Percentiles rank a stretch among this genome's conserved stretches.
Conservation (phyloP, 192 early-diverging fungal species). For the Cetraspora pellucida region DNA sequence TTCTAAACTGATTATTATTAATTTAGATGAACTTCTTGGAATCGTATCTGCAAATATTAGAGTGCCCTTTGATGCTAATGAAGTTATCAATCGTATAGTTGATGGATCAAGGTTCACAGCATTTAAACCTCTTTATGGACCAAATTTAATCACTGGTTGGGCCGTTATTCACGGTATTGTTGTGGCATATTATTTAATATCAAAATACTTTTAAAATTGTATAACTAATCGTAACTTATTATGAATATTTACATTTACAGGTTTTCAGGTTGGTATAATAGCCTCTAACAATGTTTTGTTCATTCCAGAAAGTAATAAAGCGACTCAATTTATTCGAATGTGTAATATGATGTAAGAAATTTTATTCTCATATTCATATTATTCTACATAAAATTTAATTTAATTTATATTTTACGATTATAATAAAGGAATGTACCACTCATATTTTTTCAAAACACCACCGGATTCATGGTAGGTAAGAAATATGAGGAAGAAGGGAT, state of each 20-base stretch:
- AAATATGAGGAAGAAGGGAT: constrained; percentile 69
- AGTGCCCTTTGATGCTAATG: constrained; percentile 64
- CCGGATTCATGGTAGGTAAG: constrained; percentile 74
- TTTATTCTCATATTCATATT: no score
- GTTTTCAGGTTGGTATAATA: constrained; percentile 65
- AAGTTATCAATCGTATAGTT: constrained; percentile 67
- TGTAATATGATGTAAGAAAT: constrained; percentile 57
- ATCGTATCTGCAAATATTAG: constrained; percentile 68
- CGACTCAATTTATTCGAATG: constrained; percentile 68
- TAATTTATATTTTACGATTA: no score
- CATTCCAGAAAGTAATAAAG: constrained; percentile 67
- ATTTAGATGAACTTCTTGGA: constrained; percentile 59
- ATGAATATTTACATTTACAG: constrained; percentile 14
- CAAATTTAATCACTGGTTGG: constrained; percentile 66
- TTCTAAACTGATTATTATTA: no score
- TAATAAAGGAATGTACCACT: constrained; percentile 55
- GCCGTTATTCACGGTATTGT: constrained; percentile 60
- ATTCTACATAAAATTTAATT: no score
- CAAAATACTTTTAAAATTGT: neutral
- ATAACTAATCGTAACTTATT: neutral
- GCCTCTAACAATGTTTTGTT: constrained; percentile 69
- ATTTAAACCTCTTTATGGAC: constrained; percentile 70
- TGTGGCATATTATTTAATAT: neutral
- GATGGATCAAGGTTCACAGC: constrained; percentile 66
- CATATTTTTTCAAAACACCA: constrained; percentile 68